These are phyloP conservation scores for Chamaecrista fasciculata DNA, from an alignment of 306 rosid genomes.

Conservation along the genomic window DNA sequence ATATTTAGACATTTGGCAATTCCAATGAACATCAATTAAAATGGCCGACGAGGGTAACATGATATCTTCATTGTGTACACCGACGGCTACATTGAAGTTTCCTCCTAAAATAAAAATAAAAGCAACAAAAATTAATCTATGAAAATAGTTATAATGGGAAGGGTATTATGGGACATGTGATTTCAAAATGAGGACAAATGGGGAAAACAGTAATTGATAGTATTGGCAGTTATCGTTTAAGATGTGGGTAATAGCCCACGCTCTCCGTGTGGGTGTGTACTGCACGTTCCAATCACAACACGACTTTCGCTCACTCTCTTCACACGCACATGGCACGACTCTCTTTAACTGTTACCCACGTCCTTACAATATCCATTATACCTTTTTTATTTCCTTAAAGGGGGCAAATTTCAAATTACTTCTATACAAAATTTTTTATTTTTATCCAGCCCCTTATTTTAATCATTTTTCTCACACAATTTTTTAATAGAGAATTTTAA, in stretches of 20 bases:
- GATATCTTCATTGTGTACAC: neutral
- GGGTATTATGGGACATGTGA: neutral
- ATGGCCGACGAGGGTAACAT: neutral
- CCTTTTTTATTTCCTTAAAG: neutral
- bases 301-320: neutral
- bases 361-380: neutral
- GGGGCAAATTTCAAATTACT: too few species aligned
- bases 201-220: neutral
- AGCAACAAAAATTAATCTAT: too few species aligned
- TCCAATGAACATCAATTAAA: neutral
- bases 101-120: neutral
- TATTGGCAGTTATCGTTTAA: neutral
- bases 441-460: too few species aligned
- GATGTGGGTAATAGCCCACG: neutral
- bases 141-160: neutral
- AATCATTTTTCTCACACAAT: too few species aligned
- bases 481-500: too few species aligned
- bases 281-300: slow-evolving; percentile 22
- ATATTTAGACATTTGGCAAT: too few species aligned
- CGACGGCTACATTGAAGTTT: neutral
- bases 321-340: neutral
- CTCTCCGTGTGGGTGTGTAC: neutral
- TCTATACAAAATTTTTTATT: too few species aligned
- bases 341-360: slow-evolving; percentile 34
- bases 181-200: neutral